Evolutionary conservation across 305 asterid genomes (phyloP).

Genomic region (Plantago coronopus): DNA sequence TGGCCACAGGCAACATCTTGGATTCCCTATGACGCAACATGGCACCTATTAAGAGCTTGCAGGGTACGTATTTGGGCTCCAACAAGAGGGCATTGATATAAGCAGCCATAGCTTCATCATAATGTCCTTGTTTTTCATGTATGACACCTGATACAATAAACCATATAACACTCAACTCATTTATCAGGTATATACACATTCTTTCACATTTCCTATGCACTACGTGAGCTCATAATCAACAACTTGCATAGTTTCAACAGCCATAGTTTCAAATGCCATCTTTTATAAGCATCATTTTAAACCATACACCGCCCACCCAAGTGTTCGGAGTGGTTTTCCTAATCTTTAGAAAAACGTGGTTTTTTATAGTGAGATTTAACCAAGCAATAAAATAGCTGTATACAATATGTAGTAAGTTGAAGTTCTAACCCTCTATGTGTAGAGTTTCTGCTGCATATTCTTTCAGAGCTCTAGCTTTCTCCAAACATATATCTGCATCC

Average conservation of each 20-base stretch:
- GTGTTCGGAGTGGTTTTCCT: too few species aligned
- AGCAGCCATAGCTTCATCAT: conserved; percentile 54
- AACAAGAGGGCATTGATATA: conserved; percentile 61
- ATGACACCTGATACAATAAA: conserved; percentile 53
- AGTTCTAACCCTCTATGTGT: conserved; percentile 69
- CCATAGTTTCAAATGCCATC: too few species aligned
- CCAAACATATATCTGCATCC: conserved; percentile 89
- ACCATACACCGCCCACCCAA: too few species aligned
- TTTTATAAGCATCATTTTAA: too few species aligned
- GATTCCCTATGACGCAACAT: conserved; percentile 53
- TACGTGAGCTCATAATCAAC: too few species aligned
- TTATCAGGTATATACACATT: too few species aligned
- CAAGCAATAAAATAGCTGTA: background rate
- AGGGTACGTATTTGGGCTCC: conserved; percentile 75
- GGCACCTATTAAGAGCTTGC: conserved; percentile 68
- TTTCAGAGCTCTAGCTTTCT: conserved; percentile 68
- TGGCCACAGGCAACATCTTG: conserved; percentile 72
- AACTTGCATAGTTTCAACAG: too few species aligned
- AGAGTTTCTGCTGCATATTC: conserved; percentile 75
- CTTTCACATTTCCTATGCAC: too few species aligned
- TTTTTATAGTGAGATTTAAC: background rate
- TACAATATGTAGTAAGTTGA: conserved; percentile 10
- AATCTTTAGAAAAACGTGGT: too few species aligned
- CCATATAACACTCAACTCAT: background rate
- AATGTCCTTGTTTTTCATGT: conserved; percentile 66